Evolutionary conservation across 2,329 filamentous ascomycete genomes (phyloP).

Genomic region (Fusarium nygamai): DNA sequence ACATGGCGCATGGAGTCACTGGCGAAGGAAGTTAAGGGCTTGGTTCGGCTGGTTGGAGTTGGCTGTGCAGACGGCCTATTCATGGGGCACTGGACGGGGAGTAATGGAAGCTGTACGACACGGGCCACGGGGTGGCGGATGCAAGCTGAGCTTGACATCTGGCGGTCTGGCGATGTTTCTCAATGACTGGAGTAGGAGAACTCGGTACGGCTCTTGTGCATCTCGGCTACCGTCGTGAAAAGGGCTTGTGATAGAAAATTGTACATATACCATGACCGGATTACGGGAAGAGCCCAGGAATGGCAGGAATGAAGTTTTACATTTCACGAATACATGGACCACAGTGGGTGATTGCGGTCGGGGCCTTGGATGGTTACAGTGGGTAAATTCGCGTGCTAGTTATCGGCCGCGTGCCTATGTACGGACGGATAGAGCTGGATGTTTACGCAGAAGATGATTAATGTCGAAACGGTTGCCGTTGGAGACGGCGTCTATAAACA

Average conservation of each 20-base stretch:
- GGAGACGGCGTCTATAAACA: slow-evolving; percentile 20
- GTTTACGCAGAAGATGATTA: slow-evolving; percentile 1
- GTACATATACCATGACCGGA: slow-evolving; percentile 55
- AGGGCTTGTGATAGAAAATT: slow-evolving; percentile 49
- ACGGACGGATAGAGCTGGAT: neutral
- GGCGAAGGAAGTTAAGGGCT: slow-evolving; percentile 49
- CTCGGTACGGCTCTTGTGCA: slow-evolving; percentile 26
- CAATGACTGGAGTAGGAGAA: slow-evolving; percentile 31
- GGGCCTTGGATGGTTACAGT: neutral
- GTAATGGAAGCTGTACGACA: slow-evolving; percentile 41
- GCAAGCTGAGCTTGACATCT: slow-evolving; percentile 42
- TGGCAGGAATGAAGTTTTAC: slow-evolving; percentile 45
- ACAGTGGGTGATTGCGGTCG: neutral
- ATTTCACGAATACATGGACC: slow-evolving; percentile 16
- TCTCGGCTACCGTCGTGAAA: slow-evolving; percentile 38
- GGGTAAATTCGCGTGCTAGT: neutral
- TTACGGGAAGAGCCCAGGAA: slow-evolving; percentile 45
- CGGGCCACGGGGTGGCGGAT: slow-evolving; percentile 25
- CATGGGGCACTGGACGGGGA: slow-evolving; percentile 35
- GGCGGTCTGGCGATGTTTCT: slow-evolving; percentile 27
- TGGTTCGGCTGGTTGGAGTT: slow-evolving; percentile 52
- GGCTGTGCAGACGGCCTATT: slow-evolving; percentile 44
- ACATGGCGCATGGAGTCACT: slow-evolving; percentile 55
- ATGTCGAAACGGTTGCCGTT: slow-evolving; percentile 33
- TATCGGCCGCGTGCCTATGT: neutral